phyloP scores from a whole-genome alignment of 768 basidiomycete species.

The Phylloporus sp. region DNA sequence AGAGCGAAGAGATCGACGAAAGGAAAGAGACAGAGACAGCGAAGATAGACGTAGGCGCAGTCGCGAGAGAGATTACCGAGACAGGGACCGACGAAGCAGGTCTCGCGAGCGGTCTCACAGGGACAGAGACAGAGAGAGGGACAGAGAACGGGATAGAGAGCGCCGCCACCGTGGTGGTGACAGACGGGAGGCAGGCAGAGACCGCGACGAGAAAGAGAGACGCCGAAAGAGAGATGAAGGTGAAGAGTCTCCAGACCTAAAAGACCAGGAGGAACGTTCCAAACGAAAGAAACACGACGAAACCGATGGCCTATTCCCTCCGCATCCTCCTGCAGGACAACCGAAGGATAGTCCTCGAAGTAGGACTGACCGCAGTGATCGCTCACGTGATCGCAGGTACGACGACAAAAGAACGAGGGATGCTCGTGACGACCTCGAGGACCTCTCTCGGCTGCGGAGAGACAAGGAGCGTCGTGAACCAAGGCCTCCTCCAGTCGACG shows the following conservation, averaged over 20 bases:
- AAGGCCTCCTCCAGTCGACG: constrained; percentile 40
- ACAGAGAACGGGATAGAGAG: constrained; percentile 32
- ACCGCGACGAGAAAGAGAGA: constrained; percentile 48
- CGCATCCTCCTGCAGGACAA: constrained; percentile 31
- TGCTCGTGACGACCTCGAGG: constrained; percentile 62
- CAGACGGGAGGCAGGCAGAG: constrained; percentile 46
- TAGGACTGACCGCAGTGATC: constrained; percentile 42
- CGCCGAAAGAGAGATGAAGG: constrained; percentile 70
- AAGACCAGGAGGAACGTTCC: constrained; percentile 50
- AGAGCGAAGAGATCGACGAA: constrained; percentile 46
- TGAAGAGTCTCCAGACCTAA: constrained; percentile 43
- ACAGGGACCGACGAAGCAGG: constrained; percentile 43
- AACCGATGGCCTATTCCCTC: constrained; percentile 37
- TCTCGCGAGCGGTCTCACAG: constrained; percentile 50
- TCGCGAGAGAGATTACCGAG: constrained; percentile 49
- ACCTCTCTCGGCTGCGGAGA: constrained; percentile 41
- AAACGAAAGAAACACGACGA: constrained; percentile 68
- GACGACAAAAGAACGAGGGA: constrained; percentile 44
- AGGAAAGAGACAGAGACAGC: constrained; percentile 48
- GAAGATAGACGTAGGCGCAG: constrained; percentile 63
- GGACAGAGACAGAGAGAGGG: constrained; percentile 33
- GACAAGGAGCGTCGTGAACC: constrained; percentile 43
- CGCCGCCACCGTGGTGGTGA: constrained; percentile 46
- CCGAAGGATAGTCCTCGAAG: constrained; percentile 49
- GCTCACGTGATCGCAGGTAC: constrained; percentile 54